Base-by-base conservation (phyloP, 345 rosid species). In the Microcos paniculata region DNA sequence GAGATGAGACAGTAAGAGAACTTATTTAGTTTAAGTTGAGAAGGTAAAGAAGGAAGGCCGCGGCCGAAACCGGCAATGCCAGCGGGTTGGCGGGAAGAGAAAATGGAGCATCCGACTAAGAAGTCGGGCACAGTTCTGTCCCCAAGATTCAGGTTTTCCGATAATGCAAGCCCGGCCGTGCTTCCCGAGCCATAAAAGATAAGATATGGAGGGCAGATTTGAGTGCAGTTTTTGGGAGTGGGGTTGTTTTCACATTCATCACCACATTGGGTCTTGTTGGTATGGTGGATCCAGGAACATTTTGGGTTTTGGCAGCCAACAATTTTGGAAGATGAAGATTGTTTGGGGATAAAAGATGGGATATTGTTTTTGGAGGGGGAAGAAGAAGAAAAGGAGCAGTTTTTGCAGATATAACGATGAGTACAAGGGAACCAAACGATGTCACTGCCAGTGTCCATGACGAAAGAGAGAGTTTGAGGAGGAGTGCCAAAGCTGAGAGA, bases 401-500 rank as follows among this genome's bases (percentile, higher is more conserved):
- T 66, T 56, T 78, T 66, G 82, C 89, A 86, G 43, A 48, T 68
- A 74, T 81, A 86, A 59, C 45, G 87, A 30, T 24, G 33, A 62
- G 89, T 83, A 77, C 82, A 86, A 6, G 89, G 85, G 58, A 81
- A 83, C 89, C 85, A 86, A 55, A 83, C 85, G 38, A 51, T 10
- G 73, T 49, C 73, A 21, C 73, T 69, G 43, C 98, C 97, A 0
- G 98, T 90, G 75, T 94, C 98, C 84, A 92, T 82, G 43, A 91
- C 52, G 72, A 91, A 84, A 8, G 82, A 78, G 72, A 80, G 71
- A 18, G 81, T 73, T 74, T 92, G 97, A 6, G 97, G 88, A 15
- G 97, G 97, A 5, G 93, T 91, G 1, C 98, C 98, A 76, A 92
- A 92, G 88, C 83, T 85, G 73, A 94, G 93, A 6, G 91, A 86